These are phyloP conservation scores for Alternaria sp. DNA, from an alignment of 2,329 filamentous ascomycete species.

Conservation along the genomic window DNA sequence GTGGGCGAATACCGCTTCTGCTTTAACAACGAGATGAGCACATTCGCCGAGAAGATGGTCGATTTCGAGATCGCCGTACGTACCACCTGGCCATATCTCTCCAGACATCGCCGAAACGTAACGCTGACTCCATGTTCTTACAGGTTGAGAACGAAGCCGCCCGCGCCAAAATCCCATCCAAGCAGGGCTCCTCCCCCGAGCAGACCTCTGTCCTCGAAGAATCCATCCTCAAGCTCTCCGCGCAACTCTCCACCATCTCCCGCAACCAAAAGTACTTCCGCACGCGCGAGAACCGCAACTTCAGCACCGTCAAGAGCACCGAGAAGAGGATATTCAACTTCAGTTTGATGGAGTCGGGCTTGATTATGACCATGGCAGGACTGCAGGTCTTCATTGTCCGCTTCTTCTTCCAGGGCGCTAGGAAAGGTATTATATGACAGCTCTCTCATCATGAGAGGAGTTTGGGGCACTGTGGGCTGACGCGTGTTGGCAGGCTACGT, in stretches of 20 bases:
- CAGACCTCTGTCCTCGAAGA: slow-evolving; percentile 90
- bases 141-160: slow-evolving; percentile 90
- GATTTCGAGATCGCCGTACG: slow-evolving; percentile 95
- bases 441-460: not conserved
- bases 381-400: slow-evolving; percentile 96
- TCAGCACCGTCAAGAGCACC: slow-evolving; percentile 95
- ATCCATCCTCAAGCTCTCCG: slow-evolving; percentile 92
- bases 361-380: slow-evolving; percentile 95
- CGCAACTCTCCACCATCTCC: slow-evolving; percentile 90
- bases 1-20: slow-evolving; percentile 93
- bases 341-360: slow-evolving; percentile 85
- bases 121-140: slow-evolving; percentile 3
- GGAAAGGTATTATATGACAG: slow-evolving; percentile 60
- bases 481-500: slow-evolving; percentile 32
- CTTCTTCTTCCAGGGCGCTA: slow-evolving; percentile 96
- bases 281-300: slow-evolving; percentile 97
- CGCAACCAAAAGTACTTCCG: slow-evolving; percentile 99
- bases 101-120: not conserved
- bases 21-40: slow-evolving; percentile 98
- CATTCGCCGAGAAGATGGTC: slow-evolving; percentile 95
- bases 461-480: slow-evolving; percentile 19
- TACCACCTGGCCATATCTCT: not conserved
- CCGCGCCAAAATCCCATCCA: slow-evolving; percentile 80
- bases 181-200: slow-evolving; percentile 86
- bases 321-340: slow-evolving; percentile 97